Evolutionary conservation across 305 asterid species (phyloP), one percentile per base, ranked within the genome.

Genomic region (Lippia alba): DNA sequence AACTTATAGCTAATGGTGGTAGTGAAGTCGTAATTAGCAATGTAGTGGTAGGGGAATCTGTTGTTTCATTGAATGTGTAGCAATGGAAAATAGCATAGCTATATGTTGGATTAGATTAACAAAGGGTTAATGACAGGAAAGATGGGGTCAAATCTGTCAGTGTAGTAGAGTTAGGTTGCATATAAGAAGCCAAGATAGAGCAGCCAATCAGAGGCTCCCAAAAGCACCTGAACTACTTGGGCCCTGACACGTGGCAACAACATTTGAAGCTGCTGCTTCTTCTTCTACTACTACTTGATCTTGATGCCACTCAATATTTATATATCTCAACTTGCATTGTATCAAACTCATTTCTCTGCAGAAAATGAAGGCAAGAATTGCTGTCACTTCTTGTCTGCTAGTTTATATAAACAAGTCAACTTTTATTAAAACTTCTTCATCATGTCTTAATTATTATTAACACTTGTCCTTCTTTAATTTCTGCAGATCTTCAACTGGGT

Each of bases 401-500:
- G 36, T 17, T 18, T 53, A 8, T 53, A 8, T 18, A 18, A 20
- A 53, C 30, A 16, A 3, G 34, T n/a, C 57, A 8, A 54, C 12
- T 11, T 30, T 36, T 54, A 6, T 8, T n/a, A 58, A 36, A 0
- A 30, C 56, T 20, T 24, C 65, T 64, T 50, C 32, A 50, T 53
- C 60, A 51, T 49, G 17, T 18, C 19, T 33, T 55, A 16, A 10
- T 75, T 44, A 10, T 75, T 44, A 11, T 44, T 44, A 8, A 8
- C 0, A 5, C 14, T 44, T 2, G 8, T 44, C 1, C n/a, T 11
- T 44, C 5, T 4, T 24, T 24, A 24, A 24, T 39, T 39, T 44
- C 1, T 44, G 4, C 77, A 90, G 96, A 88, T 90, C 80, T 90
- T 90, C 85, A 88, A 83, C 58, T 90, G 96, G 96, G 85, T 90